These are phyloP conservation scores for Mentha longifolia DNA, from an alignment of 257 asterid species.

Conservation along the genomic window DNA sequence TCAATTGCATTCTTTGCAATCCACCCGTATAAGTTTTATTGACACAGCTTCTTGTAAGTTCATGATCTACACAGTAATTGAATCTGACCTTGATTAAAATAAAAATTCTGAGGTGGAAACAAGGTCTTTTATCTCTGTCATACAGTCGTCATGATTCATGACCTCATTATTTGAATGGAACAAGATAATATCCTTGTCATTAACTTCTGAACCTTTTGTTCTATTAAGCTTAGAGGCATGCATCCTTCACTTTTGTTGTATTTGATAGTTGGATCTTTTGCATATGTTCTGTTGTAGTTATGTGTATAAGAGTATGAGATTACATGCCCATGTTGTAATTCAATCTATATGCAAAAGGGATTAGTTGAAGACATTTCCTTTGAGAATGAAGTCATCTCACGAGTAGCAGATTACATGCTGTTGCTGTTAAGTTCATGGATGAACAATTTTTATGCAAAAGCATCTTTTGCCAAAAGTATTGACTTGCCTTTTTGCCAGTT, in stretches of 20 bases:
- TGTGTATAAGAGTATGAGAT: slow-evolving; percentile 3
- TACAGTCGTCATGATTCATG: not conserved
- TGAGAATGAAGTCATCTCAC: slow-evolving; percentile 1
- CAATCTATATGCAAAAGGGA: not conserved
- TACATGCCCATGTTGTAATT: not conserved
- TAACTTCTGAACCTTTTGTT: slow-evolving; percentile 9
- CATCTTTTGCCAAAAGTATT: not conserved
- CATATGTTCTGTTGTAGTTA: not conserved
- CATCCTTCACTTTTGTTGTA: not conserved
- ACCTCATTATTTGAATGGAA: slow-evolving; percentile 10
- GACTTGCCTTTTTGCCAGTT: slow-evolving; percentile 19
- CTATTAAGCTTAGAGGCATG: not conserved
- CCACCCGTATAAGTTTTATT: slow-evolving; percentile 5
- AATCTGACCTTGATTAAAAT: not conserved
- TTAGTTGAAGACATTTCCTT: not conserved
- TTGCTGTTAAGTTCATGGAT: slow-evolving; percentile 16
- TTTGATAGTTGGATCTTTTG: not conserved
- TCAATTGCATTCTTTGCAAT: not conserved
- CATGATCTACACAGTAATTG: slow-evolving; percentile 1
- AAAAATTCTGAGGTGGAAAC: not conserved
- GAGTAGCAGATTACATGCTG: slow-evolving; percentile 18
- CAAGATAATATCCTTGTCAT: slow-evolving; percentile 7
- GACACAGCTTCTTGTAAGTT: not conserved
- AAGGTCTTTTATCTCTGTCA: not conserved
- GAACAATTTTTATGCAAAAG: not conserved